Conservation (phyloP, 257 asterid genomes). For the Capsicum chinense region DNA sequence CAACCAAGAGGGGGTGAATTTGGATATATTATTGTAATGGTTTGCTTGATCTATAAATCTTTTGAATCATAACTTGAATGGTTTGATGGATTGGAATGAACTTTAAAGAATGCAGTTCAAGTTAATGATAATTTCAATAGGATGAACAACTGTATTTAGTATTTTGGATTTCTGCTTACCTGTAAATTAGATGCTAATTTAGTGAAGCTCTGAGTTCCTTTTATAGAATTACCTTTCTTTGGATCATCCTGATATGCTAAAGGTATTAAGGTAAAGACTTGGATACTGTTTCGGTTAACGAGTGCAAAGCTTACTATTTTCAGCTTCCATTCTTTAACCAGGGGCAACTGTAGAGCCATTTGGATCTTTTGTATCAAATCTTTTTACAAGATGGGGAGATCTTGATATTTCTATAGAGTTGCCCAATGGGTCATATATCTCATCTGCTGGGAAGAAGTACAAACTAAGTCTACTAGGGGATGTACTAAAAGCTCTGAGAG, state of each 20-base stretch:
- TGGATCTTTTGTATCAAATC: conserved; percentile 96
- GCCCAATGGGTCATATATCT: conserved; percentile 64
- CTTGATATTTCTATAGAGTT: conserved; percentile 87
- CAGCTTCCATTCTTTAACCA: conserved; percentile 49
- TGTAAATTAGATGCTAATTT: conserved; percentile 20
- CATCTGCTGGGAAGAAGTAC: conserved; percentile 73
- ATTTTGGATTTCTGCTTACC: not conserved
- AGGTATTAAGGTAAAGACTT: conserved; percentile 6
- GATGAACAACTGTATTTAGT: conserved; percentile 13
- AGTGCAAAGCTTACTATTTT: conserved; percentile 28
- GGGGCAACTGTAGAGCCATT: conserved; percentile 97
- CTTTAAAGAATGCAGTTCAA: not conserved
- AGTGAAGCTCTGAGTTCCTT: conserved; percentile 18
- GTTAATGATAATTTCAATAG: not conserved
- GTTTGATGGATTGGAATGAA: not conserved
- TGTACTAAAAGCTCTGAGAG: conserved; percentile 62
- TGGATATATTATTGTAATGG: not conserved
- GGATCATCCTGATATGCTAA: conserved; percentile 9
- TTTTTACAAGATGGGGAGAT: conserved; percentile 97
- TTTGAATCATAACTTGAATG: not conserved
- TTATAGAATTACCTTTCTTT: conserved; percentile 23
- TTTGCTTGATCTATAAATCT: not conserved
- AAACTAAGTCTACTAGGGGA: conserved; percentile 69
- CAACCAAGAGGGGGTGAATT: conserved; percentile 4
- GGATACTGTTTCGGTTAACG: conserved; percentile 3